These are phyloP conservation scores for Pleurotus ostreatus DNA, from an alignment of 768 basidiomycete genomes.

Conservation along the genomic window DNA sequence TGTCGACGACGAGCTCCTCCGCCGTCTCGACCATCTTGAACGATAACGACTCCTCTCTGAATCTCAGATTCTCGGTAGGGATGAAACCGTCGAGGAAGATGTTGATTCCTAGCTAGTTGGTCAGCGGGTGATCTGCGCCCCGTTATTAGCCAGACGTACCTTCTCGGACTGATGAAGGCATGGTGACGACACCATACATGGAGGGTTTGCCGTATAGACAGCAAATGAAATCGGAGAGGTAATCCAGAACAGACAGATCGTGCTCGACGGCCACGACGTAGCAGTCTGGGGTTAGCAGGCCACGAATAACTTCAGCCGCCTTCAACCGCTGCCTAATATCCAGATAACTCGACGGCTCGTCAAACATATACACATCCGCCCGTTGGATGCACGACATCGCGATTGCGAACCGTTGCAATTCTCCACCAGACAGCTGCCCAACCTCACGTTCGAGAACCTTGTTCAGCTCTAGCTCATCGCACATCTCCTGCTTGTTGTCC, in stretches of 20 bases:
- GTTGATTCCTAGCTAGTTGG: conserved; percentile 73
- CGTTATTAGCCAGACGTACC: conserved; percentile 39
- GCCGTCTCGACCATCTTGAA: conserved; percentile 98
- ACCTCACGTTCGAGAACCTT: conserved; percentile 85
- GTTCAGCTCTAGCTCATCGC: conserved; percentile 83
- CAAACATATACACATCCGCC: conserved; percentile 99
- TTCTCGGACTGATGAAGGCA: conserved; percentile 98
- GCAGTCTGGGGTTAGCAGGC: conserved; percentile 73
- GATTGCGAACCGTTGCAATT: conserved; percentile 96
- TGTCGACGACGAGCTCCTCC: conserved; percentile 83
- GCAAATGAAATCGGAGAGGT: conserved; percentile 97
- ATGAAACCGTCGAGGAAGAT: conserved; percentile 99
- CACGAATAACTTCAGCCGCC: conserved; percentile 93
- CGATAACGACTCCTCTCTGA: conserved; percentile 90
- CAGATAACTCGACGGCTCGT: conserved; percentile 97
- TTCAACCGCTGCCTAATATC: conserved; percentile 94
- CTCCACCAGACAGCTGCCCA: conserved; percentile 87
- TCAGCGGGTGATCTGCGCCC: not conserved
- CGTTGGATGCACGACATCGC: conserved; percentile 94
- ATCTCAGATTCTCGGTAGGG: conserved; percentile 96
- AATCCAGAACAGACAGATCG: conserved; percentile 96
- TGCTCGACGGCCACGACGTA: conserved; percentile 99
- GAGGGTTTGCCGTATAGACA: conserved; percentile 96
- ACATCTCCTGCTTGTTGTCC: conserved; percentile 84
- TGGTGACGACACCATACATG: conserved; percentile 97